A percentile compares a stretch with the other conserved stretches of the same genome.
These are phyloP conservation scores for Boletus coccyginus DNA, from an alignment of 768 basidiomycete species.

Conservation along the genomic window DNA sequence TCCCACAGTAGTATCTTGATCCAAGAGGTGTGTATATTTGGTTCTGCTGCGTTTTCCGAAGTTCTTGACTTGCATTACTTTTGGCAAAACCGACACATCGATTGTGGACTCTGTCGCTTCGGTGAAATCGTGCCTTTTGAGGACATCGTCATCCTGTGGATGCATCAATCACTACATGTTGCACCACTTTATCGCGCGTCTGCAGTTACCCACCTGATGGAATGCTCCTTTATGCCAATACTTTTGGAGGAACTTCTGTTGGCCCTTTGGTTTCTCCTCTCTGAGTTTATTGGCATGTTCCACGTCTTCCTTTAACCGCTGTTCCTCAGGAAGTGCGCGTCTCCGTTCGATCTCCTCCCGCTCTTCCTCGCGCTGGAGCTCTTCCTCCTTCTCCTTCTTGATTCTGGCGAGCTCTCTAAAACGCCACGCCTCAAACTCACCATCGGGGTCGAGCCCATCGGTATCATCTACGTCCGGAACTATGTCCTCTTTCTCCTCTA, in stretches of 20 bases:
- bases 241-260: conserved; percentile 93
- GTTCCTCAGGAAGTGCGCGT: conserved; percentile 89
- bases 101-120: conserved; percentile 86
- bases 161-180: conserved; percentile 14
- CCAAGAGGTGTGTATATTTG: conserved; percentile 94
- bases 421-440: conserved; percentile 96
- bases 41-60: conserved; percentile 91
- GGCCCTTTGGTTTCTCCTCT: conserved; percentile 86
- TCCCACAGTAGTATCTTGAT: conserved; percentile 82
- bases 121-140: conserved; percentile 80
- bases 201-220: conserved; percentile 67
- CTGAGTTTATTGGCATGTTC: conserved; percentile 80
- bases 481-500: conserved; percentile 86
- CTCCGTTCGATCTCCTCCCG: conserved; percentile 89
- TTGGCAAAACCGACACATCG: conserved; percentile 85
- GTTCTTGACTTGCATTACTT: conserved; percentile 96
- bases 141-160: conserved; percentile 80
- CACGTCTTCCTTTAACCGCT: conserved; percentile 88
- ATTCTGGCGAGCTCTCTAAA: conserved; percentile 91
- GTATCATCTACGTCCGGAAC: conserved; percentile 92
- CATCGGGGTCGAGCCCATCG: conserved; percentile 85
- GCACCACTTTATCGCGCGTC: background rate
- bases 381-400: conserved; percentile 91
- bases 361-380: conserved; percentile 76
- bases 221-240: conserved; percentile 99